These are phyloP conservation scores for Stenogyne calaminthoides DNA, from an alignment of 305 asterid genomes.

Conservation along the genomic window DNA sequence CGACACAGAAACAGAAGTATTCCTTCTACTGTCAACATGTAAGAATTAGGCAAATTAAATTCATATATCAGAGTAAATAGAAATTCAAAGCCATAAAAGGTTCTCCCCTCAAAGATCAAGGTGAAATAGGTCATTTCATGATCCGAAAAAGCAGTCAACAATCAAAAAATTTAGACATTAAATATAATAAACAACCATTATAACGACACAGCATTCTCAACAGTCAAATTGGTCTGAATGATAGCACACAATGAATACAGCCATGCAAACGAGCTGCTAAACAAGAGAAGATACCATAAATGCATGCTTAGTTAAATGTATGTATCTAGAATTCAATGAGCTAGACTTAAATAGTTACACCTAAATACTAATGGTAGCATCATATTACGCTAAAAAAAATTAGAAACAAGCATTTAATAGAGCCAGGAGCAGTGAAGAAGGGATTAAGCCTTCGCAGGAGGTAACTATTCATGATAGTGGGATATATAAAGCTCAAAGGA, in stretches of 20 bases:
- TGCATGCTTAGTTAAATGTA: background rate
- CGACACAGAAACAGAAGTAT: background rate
- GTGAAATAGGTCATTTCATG: conserved; percentile 2
- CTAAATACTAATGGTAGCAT: background rate
- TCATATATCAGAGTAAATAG: background rate
- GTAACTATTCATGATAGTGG: background rate
- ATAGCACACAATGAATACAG: background rate
- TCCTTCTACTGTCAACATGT: background rate
- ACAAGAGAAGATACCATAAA: conserved; percentile 11
- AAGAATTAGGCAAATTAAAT: background rate
- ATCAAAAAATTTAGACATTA: background rate
- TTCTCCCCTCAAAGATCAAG: background rate
- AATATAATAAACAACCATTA: background rate
- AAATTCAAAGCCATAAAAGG: background rate
- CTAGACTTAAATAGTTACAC: background rate
- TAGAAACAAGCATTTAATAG: background rate
- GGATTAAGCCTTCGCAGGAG: conserved; percentile 3
- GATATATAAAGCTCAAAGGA: conserved; percentile 4
- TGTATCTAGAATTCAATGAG: background rate
- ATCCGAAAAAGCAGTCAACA: background rate
- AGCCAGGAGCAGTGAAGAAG: background rate
- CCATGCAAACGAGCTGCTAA: conserved; percentile 16
- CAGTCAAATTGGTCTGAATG: conserved; percentile 1
- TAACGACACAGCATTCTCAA: background rate
- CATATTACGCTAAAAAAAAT: background rate